These are phyloP conservation scores for Oryza rufipogon DNA, from an alignment of 176 grass and related monocot genomes.

Conservation along the genomic window DNA sequence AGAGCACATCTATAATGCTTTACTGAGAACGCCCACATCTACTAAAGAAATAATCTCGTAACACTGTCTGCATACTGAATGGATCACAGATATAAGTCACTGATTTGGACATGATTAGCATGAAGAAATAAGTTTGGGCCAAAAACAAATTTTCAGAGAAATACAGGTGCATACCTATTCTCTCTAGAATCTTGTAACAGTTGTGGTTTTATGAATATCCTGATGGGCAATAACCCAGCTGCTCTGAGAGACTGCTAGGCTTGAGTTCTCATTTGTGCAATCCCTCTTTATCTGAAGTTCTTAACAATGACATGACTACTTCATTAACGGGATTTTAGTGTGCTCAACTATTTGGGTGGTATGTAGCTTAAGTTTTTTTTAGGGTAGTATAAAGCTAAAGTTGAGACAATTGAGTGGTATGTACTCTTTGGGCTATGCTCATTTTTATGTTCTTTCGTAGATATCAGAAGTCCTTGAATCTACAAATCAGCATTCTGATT, in stretches of 20 bases:
- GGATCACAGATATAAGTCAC: not conserved
- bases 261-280: not conserved
- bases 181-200: not conserved
- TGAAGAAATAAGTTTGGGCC: not conserved
- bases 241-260: not conserved
- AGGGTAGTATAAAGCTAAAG: not conserved
- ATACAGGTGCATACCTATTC: not conserved
- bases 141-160: too few relatives aligned
- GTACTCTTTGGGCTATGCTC: not conserved
- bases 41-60: not conserved
- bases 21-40: not conserved
- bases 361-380: not conserved
- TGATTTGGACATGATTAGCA: not conserved
- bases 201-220: not conserved
- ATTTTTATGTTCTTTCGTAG: not conserved
- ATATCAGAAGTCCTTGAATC: slow-evolving; percentile 8
- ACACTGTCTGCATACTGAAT: not conserved
- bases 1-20: not conserved
- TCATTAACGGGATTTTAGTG: not conserved
- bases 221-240: not conserved
- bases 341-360: not conserved
- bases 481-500: not conserved
- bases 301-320: not conserved
- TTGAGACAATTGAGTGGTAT: not conserved
- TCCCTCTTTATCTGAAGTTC: not conserved